phyloP scores from a whole-genome alignment of 179 eudicot species.

The Nepenthes alata region DNA sequence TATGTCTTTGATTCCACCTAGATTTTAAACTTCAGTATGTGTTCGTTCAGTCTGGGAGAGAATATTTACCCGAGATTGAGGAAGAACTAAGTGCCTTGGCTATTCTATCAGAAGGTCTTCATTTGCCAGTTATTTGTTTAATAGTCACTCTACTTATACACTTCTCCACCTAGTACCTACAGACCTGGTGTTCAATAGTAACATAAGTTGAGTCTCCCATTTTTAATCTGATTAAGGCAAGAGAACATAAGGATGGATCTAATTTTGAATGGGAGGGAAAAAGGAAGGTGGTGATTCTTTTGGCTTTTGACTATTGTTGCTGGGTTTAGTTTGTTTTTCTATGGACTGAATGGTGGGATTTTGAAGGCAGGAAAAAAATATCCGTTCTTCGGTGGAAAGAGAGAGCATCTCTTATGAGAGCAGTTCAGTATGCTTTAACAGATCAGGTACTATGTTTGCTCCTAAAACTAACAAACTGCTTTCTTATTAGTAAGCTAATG shows the following conservation, averaged over 20 bases:
- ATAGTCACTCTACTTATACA: too few species aligned
- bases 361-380: slow-evolving; percentile 16
- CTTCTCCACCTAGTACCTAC: too few species aligned
- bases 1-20: too few species aligned
- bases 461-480: background rate
- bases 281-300: slow-evolving; percentile 18
- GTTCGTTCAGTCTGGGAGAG: too few species aligned
- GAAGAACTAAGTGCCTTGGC: too few species aligned
- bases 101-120: too few species aligned
- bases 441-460: slow-evolving; percentile 35
- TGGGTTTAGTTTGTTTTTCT: slow-evolving; percentile 33
- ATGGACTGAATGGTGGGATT: slow-evolving; percentile 22
- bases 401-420: slow-evolving; percentile 14
- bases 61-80: too few species aligned
- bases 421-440: slow-evolving; percentile 29
- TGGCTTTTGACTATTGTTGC: slow-evolving; percentile 26
- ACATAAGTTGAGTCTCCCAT: slow-evolving; percentile 6
- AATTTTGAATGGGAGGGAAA: slow-evolving; percentile 32
- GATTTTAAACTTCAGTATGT: too few species aligned
- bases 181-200: too few species aligned
- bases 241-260: slow-evolving; percentile 26
- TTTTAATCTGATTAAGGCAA: slow-evolving; percentile 33
- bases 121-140: too few species aligned
- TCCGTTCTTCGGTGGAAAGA: slow-evolving; percentile 12
- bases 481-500: background rate